These are phyloP conservation scores for Antrodiella citrinella DNA, from an alignment of 768 basidiomycete genomes.

Conservation along the genomic window DNA sequence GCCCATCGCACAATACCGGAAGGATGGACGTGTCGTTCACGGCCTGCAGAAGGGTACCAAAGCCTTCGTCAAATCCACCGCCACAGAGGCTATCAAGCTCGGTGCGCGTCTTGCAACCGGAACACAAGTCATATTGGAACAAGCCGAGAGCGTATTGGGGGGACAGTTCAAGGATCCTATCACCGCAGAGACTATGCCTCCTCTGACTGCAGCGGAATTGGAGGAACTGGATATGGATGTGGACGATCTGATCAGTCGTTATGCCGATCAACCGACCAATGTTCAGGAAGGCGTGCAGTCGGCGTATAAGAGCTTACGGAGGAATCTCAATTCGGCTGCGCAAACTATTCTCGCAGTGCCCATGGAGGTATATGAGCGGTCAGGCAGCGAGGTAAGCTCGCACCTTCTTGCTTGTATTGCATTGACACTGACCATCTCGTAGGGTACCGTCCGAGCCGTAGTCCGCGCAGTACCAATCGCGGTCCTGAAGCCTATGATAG, in stretches of 20 bases:
- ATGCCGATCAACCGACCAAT: conserved; percentile 84
- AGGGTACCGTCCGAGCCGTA: conserved; percentile 92
- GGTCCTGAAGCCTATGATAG: conserved; percentile 96
- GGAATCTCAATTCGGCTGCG: conserved; percentile 87
- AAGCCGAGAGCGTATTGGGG: conserved; percentile 86
- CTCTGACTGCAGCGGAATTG: conserved; percentile 21
- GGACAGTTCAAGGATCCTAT: conserved; percentile 62
- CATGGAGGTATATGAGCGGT: conserved; percentile 97
- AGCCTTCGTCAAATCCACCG: conserved; percentile 89
- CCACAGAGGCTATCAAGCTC: conserved; percentile 90
- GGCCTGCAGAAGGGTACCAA: conserved; percentile 93
- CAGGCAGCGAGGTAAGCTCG: conserved; percentile 73
- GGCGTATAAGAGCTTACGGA: conserved; percentile 84
- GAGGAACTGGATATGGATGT: conserved; percentile 33
- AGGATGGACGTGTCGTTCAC: conserved; percentile 86
- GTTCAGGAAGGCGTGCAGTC: conserved; percentile 82
- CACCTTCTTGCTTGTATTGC: neutral
- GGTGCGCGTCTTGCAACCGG: conserved; percentile 93
- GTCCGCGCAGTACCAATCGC: conserved; percentile 97
- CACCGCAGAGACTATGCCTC: conserved; percentile 42
- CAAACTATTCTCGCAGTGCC: conserved; percentile 98
- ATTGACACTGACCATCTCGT: conserved; percentile 5
- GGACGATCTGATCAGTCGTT: conserved; percentile 68
- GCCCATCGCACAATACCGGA: conserved; percentile 96
- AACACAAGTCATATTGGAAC: conserved; percentile 95